Percentiles rank a stretch among this genome's conserved stretches.
Conservation (phyloP, 139 green algal genomes). For the Gonium pectorale region DNA sequence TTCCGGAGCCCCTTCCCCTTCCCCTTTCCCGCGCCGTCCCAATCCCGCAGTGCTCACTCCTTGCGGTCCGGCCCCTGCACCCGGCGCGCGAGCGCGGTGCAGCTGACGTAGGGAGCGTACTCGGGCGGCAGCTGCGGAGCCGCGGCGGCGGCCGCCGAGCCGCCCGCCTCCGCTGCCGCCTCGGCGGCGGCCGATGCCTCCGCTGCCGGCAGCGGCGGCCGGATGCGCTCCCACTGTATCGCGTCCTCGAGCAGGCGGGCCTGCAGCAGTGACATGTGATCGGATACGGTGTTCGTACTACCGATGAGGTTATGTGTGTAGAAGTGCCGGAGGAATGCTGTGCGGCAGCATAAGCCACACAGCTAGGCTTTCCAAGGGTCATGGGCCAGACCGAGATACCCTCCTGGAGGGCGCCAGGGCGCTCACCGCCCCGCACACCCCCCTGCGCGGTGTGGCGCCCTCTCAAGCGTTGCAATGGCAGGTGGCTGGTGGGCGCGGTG, state of each 20-base stretch:
- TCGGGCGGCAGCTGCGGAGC: not conserved
- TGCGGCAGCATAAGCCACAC: too few species aligned
- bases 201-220: not conserved
- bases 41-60: not conserved
- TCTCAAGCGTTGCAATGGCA: too few species aligned
- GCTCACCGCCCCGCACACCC: not conserved
- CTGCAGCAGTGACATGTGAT: not conserved
- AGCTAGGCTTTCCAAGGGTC: too few species aligned
- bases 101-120: not conserved
- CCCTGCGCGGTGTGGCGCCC: too few species aligned
- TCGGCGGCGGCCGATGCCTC: not conserved
- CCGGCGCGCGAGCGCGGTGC: not conserved
- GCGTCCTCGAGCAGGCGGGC: conserved; percentile 34
- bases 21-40: not conserved
- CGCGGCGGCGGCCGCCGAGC: not conserved
- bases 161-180: not conserved
- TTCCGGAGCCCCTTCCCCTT: too few species aligned
- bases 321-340: too few species aligned
- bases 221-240: conserved; percentile 25
- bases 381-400: too few species aligned
- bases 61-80: conserved; percentile 1
- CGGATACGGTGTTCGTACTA: too few species aligned
- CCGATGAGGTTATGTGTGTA: too few species aligned
- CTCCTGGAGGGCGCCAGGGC: too few species aligned
- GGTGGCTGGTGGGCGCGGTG: too few species aligned